These are phyloP conservation scores for Coniella vitis DNA, from an alignment of 2,329 filamentous ascomycete genomes.

Conservation along the genomic window DNA sequence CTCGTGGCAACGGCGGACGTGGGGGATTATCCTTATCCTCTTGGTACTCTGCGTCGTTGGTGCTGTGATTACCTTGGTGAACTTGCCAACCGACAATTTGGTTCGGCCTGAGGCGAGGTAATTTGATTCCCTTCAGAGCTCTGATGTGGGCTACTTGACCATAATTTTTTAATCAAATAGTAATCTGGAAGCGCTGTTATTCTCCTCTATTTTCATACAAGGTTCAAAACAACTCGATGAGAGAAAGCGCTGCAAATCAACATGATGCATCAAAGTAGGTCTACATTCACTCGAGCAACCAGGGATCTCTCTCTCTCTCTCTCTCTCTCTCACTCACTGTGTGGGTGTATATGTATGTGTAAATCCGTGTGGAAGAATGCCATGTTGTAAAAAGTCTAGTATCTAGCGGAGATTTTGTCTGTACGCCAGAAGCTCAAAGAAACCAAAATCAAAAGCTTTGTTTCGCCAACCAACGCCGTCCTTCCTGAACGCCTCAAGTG, in stretches of 20 bases:
- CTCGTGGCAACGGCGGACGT: conserved; percentile 47
- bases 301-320: background rate
- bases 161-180: too few species aligned
- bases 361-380: too few species aligned
- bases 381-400: too few species aligned
- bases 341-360: too few species aligned
- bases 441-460: background rate
- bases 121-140: conserved; percentile 42
- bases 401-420: conserved; percentile 7
- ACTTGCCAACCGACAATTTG: conserved; percentile 28
- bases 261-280: too few species aligned
- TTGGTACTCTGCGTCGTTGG: conserved; percentile 36
- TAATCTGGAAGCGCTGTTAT: too few species aligned
- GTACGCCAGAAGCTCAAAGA: background rate
- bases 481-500: conserved; percentile 15
- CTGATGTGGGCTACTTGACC: too few species aligned
- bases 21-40: conserved; percentile 33
- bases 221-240: too few species aligned
- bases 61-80: conserved; percentile 39
- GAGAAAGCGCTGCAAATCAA: too few species aligned
- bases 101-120: conserved; percentile 40
- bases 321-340: too few species aligned
- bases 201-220: too few species aligned
- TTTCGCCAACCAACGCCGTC: background rate
- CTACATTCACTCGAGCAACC: background rate